Base-by-base conservation (phyloP, 2,329 filamentous ascomycete species). In the Tricladium varicosporioides region DNA sequence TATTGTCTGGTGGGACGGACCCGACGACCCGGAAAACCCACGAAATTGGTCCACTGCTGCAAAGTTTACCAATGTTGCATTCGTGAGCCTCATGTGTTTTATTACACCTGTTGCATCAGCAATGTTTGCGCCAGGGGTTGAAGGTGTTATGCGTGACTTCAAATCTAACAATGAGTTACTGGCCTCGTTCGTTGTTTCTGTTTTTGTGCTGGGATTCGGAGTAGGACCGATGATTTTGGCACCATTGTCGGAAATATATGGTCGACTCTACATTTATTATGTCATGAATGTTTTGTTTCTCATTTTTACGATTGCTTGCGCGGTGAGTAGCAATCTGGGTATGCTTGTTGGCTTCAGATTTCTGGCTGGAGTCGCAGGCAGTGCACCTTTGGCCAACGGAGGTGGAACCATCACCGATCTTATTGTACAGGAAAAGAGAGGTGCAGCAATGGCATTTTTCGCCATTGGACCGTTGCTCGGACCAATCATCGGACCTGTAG, bases 231-330 rank as follows among this genome's bases (percentile, higher is more conserved):
- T 85, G 7, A 72, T 84, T 49, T 70, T 85, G 8, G 80, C 81
- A 1, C 83, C 82, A 0, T 64, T 85, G 52, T 82, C 79, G 1
- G 86, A 89, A 67, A 79, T 88, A 56, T 87, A 86, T 65, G 86
- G 86, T 1, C 78, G 86, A 5, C 11, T 40, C 8, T 31, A 27
- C 1, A 8, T 84, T 45, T 74, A 84, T 61, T 79, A 82, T 67
- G 70, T 63, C 5, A 76, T 75, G 19, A 81, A 78, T 65, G 80
- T 76, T 73, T 73, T 80, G 32, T 69, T 81, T 33, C 75, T 78
- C 2, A 79, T 80, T 49, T 58, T 60, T 33, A 64, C 56, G 1
- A 55, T 63, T 11, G 54, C 49, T 19, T 79, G 79, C 63, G 81
- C 81, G 0, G 67, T 79, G 27, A 75, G 79, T 0, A 76, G 76